A percentile compares a stretch with the other conserved stretches of the same genome.
Conservation (phyloP, 1,284 basidiomycete genomes). For the Sporisorium sorghi region DNA sequence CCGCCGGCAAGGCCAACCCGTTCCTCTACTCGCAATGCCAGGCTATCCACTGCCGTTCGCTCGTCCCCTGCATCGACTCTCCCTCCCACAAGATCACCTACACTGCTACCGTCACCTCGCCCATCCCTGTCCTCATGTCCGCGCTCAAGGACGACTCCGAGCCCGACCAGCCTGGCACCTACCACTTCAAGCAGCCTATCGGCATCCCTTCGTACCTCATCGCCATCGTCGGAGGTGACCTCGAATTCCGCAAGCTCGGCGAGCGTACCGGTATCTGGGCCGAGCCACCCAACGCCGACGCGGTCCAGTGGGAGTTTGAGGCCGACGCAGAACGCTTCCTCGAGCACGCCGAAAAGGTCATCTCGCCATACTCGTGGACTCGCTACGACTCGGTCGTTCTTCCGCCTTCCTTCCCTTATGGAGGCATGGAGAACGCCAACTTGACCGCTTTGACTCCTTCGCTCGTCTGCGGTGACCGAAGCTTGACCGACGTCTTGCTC, state of each 20-base stretch:
- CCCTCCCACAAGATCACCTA: conserved; percentile 68
- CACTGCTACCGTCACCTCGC: conserved; percentile 58
- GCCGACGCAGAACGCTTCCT: conserved; percentile 66
- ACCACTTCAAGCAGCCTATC: conserved; percentile 64
- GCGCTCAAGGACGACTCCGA: conserved; percentile 61
- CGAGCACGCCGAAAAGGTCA: conserved; percentile 63
- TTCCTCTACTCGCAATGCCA: conserved; percentile 96
- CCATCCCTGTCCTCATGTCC: conserved; percentile 67
- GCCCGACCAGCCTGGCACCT: conserved; percentile 36
- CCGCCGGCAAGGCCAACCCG: conserved; percentile 79
- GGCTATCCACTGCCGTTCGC: conserved; percentile 71
- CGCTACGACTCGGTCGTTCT: conserved; percentile 92
- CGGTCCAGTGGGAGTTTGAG: conserved; percentile 68
- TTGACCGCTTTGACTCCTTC: conserved; percentile 66
- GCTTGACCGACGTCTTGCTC: conserved; percentile 71
- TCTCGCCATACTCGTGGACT: conserved; percentile 80
- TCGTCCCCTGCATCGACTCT: conserved; percentile 64
- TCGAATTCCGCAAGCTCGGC: conserved; percentile 64
- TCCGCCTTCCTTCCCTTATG: conserved; percentile 89
- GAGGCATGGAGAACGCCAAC: conserved; percentile 69
- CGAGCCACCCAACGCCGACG: conserved; percentile 62
- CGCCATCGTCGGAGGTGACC: conserved; percentile 66
- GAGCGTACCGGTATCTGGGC: conserved; percentile 67
- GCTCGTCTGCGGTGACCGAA: conserved; percentile 64
- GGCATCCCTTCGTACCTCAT: conserved; percentile 67